Conservation (phyloP, 106 monocot genomes). For the Gastrodia elata region DNA sequence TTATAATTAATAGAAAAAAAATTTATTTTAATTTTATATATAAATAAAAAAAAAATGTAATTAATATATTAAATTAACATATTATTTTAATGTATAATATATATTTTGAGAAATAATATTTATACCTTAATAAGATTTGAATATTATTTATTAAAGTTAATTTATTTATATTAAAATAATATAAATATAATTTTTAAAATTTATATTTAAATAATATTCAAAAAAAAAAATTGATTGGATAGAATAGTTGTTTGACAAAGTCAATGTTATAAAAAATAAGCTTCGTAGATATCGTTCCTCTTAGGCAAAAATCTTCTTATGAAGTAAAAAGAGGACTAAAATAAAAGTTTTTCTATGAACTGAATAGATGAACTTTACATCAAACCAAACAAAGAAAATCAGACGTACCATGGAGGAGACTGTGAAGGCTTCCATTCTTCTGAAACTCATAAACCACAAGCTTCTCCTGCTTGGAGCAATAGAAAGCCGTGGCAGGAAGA, state of each 20-base stretch:
- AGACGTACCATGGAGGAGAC: constrained; percentile 30
- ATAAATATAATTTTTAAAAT: not conserved
- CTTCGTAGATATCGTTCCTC: no score
- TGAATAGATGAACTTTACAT: no score
- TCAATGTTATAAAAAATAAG: no score
- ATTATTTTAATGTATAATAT: not conserved
- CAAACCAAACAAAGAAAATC: no score
- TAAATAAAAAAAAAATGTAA: not conserved
- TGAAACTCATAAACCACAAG: constrained; percentile 46
- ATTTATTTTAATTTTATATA: not conserved
- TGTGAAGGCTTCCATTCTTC: constrained; percentile 45
- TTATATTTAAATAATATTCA: no score
- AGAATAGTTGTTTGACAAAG: no score
- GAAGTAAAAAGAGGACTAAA: no score
- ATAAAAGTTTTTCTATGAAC: no score
- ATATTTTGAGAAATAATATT: not conserved
- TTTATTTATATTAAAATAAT: not conserved
- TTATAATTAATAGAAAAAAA: no score
- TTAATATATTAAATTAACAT: not conserved
- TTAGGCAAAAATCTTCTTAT: no score
- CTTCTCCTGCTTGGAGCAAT: constrained; percentile 55
- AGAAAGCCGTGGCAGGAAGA: constrained; percentile 31
- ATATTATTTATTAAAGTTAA: not conserved
- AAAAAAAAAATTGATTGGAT: no score
- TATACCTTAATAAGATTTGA: not conserved